These are phyloP conservation scores for Saxophila tyrrhenica DNA, from an alignment of 495 filamentous ascomycete genomes.

Conservation along the genomic window DNA sequence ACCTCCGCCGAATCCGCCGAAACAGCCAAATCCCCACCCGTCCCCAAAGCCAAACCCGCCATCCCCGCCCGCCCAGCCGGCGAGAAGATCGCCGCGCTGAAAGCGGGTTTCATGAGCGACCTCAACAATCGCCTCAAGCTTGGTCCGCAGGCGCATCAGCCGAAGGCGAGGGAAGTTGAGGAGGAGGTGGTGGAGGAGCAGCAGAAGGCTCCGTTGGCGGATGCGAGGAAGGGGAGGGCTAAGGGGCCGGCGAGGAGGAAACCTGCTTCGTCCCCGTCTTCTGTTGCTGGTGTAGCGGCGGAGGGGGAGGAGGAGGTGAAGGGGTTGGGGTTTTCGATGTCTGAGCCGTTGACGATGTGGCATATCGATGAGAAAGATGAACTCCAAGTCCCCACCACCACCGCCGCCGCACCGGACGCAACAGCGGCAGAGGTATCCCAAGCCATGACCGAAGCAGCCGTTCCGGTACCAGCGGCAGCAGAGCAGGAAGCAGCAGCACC, in stretches of 20 bases:
- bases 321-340: slow-evolving; percentile 4
- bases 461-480: too few relatives aligned
- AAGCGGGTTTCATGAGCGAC: slow-evolving; percentile 82
- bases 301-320: too few relatives aligned
- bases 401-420: not conserved
- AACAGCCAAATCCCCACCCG: slow-evolving; percentile 10
- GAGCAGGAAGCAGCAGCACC: too few relatives aligned
- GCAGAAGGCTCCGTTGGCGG: slow-evolving; percentile 66
- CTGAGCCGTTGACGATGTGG: slow-evolving; percentile 6
- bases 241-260: slow-evolving; percentile 76
- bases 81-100: slow-evolving; percentile 79
- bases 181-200: slow-evolving; percentile 30
- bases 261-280: slow-evolving; percentile 38
- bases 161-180: slow-evolving; percentile 48
- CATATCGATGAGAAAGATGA: slow-evolving; percentile 16
- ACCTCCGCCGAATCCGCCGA: slow-evolving; percentile 14
- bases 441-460: too few relatives aligned
- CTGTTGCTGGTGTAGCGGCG: too few relatives aligned
- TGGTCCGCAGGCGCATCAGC: slow-evolving; percentile 61
- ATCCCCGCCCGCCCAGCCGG: slow-evolving; percentile 72
- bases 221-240: slow-evolving; percentile 82
- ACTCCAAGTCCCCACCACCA: not conserved
- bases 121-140: slow-evolving; percentile 74
- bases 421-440: too few relatives aligned
- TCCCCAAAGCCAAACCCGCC: slow-evolving; percentile 32